Evolutionary conservation across 352 stramenopile species (phyloP).

Genomic region (Phytophthora cryptogea): DNA sequence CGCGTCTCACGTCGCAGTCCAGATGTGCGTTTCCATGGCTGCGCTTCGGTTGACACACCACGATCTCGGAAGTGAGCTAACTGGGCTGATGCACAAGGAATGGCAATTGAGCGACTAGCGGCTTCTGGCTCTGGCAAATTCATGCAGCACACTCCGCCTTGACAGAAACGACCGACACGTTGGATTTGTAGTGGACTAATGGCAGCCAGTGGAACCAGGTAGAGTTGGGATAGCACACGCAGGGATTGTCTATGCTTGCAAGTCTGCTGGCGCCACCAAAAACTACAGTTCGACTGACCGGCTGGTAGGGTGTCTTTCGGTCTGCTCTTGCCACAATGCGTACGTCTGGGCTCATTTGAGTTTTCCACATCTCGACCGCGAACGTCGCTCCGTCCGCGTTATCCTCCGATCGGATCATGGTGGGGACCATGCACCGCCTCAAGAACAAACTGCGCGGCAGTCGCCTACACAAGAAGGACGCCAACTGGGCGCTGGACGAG

Average conservation of each 20-base stretch:
- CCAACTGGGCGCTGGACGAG: slow-evolving; percentile 37
- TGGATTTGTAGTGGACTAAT: too few species aligned
- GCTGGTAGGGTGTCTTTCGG: too few species aligned
- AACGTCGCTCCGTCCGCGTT: neutral
- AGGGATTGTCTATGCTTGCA: too few species aligned
- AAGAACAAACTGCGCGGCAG: slow-evolving; percentile 63
- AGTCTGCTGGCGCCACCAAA: too few species aligned
- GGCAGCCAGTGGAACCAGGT: too few species aligned
- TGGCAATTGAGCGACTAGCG: neutral
- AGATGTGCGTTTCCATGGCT: slow-evolving; percentile 5
- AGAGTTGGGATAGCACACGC: too few species aligned
- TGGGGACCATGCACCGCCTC: slow-evolving; percentile 62
- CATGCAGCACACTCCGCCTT: too few species aligned
- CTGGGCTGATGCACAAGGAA: neutral
- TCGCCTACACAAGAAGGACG: slow-evolving; percentile 47
- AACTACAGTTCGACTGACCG: too few species aligned
- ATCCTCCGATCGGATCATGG: slow-evolving; percentile 9
- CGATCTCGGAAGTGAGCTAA: neutral
- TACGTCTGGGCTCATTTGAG: slow-evolving; percentile 1
- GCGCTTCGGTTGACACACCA: neutral
- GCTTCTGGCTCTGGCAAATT: too few species aligned
- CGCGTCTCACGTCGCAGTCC: slow-evolving; percentile 1
- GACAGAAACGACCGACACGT: too few species aligned
- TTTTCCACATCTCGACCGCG: neutral
- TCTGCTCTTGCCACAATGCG: too few species aligned